phyloP scores from a whole-genome alignment of 805 yeast species.

The Saturnispora bothae region DNA sequence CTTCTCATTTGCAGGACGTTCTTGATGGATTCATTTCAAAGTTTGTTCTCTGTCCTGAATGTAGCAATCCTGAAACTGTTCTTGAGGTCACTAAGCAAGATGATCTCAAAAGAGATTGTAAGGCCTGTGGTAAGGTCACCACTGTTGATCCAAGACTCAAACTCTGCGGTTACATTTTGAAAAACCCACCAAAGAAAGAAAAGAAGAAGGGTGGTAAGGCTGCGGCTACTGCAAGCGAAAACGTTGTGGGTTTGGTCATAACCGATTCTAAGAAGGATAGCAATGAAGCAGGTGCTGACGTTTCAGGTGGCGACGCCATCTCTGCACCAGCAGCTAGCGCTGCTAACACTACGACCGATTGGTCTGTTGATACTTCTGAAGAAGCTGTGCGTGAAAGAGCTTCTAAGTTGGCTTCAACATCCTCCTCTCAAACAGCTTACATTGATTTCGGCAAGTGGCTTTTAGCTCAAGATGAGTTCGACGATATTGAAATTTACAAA shows the following conservation, averaged over 20 bases:
- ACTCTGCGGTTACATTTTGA: conserved; percentile 74
- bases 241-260: conserved; percentile 79
- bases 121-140: conserved; percentile 93
- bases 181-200: conserved; percentile 73
- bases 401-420: conserved; percentile 52
- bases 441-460: conserved; percentile 90
- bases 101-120: conserved; percentile 80
- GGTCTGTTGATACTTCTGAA: conserved; percentile 96
- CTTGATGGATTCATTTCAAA: conserved; percentile 89
- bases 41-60: conserved; percentile 86
- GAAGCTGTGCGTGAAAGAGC: conserved; percentile 94
- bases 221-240: conserved; percentile 82
- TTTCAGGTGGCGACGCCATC: conserved; percentile 8
- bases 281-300: conserved; percentile 22
- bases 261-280: conserved; percentile 72
- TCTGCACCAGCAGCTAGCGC: conserved; percentile 38
- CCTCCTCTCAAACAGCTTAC: conserved; percentile 37
- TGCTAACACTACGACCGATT: conserved; percentile 77
- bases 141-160: conserved; percentile 78
- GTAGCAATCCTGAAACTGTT: conserved; percentile 97
- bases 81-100: conserved; percentile 69
- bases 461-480: conserved; percentile 40
- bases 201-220: conserved; percentile 30
- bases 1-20: conserved; percentile 81
- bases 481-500: conserved; percentile 87